Evolutionary conservation across 495 filamentous ascomycete genomes (phyloP).

Genomic region (Penicillium verhagenii): DNA sequence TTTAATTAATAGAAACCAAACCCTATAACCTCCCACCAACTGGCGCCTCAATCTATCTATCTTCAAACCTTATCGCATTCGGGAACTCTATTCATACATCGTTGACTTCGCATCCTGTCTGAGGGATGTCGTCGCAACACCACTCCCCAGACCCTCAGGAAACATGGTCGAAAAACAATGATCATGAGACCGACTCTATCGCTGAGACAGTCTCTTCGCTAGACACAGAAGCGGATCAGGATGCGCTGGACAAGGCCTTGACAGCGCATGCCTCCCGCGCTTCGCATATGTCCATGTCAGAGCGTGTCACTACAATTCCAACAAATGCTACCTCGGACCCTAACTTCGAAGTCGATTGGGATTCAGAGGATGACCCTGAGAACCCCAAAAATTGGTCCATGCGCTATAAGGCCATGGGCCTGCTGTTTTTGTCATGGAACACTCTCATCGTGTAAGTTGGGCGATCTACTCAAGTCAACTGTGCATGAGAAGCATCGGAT

Average conservation of each 20-base stretch:
- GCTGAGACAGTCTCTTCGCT: conserved; percentile 29
- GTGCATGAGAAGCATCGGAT: neutral
- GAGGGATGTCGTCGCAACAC: conserved; percentile 20
- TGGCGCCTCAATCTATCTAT: neutral
- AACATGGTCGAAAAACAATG: conserved; percentile 21
- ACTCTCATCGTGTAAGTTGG: conserved; percentile 63
- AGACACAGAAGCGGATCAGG: conserved; percentile 28
- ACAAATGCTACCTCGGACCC: conserved; percentile 62
- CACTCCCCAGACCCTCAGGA: conserved; percentile 17
- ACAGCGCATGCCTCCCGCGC: conserved; percentile 21
- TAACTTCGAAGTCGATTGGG: conserved; percentile 75
- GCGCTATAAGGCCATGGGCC: conserved; percentile 61
- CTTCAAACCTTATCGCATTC: neutral
- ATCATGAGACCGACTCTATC: conserved; percentile 29
- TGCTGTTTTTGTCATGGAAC: conserved; percentile 66
- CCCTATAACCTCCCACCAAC: too few relatives aligned
- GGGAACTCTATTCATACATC: neutral
- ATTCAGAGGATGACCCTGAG: conserved; percentile 57
- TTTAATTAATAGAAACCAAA: neutral
- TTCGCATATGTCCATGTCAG: conserved; percentile 30
- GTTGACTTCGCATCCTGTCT: neutral
- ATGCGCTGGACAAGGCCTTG: conserved; percentile 28
- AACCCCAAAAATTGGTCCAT: conserved; percentile 78
- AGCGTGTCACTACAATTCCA: conserved; percentile 50
- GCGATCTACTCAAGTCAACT: too few relatives aligned